These are phyloP conservation scores for Telfairia occidentalis DNA, from an alignment of 331 rosid species.

Conservation along the genomic window DNA sequence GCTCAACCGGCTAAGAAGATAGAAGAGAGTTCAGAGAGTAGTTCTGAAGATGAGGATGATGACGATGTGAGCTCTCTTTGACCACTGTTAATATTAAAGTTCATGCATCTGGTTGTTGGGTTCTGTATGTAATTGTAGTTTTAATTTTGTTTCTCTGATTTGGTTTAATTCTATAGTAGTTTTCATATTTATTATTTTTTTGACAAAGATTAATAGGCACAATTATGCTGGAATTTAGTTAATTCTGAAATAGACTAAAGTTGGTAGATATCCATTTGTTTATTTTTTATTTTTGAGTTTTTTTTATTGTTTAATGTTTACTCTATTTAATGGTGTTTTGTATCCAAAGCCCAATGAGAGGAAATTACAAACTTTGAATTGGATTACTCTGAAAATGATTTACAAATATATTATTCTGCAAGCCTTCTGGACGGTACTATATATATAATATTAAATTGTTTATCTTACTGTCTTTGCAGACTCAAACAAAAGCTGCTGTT, in stretches of 20 bases:
- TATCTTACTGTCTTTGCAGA: constrained; percentile 7
- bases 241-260: neutral
- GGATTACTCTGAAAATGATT: neutral
- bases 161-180: neutral
- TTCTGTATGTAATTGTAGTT: neutral
- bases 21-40: constrained; percentile 3
- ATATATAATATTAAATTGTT: neutral
- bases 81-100: neutral
- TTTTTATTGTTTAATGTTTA: neutral
- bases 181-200: neutral
- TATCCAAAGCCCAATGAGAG: neutral
- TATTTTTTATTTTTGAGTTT: neutral
- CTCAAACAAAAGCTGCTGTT: constrained; percentile 3
- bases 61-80: neutral
- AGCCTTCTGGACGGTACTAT: neutral
- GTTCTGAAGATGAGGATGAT: neutral
- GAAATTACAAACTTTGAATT: neutral
- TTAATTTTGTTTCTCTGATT: neutral
- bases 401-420: neutral
- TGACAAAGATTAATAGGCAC: neutral
- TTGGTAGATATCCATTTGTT: neutral
- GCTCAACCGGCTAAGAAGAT: neutral
- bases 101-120: neutral
- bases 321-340: neutral
- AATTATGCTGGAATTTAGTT: neutral